A percentile compares a stretch with the other conserved stretches of the same genome.
Conservation (phyloP, 1,139 yeast genomes). For the Pichiaceae sp. region DNA sequence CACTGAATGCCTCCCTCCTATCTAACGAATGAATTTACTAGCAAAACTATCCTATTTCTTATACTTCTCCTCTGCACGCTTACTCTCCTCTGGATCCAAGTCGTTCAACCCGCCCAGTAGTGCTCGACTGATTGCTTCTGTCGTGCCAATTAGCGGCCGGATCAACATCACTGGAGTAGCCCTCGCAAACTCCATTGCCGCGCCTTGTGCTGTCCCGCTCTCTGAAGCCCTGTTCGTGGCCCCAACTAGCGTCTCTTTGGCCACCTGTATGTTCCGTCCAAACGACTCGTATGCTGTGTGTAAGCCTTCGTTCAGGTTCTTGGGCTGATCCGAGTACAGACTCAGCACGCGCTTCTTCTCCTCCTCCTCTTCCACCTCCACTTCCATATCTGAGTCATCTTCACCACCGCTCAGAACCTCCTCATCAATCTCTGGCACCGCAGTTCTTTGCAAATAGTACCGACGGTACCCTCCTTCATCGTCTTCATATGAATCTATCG, state of each 20-base stretch:
- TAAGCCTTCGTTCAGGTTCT: constrained; percentile 60
- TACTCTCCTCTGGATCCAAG: constrained; percentile 54
- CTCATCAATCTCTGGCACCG: background rate
- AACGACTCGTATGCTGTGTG: constrained; percentile 64
- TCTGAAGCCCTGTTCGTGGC: constrained; percentile 55
- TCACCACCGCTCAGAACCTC: constrained; percentile 5
- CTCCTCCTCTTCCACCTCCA: constrained; percentile 18
- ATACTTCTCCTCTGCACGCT: constrained; percentile 44
- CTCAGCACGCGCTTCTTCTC: constrained; percentile 39
- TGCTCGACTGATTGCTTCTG: constrained; percentile 81
- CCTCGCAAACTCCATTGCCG: constrained; percentile 58
- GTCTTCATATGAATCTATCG: constrained; percentile 18
- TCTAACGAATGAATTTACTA: no score
- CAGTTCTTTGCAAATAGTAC: constrained; percentile 1
- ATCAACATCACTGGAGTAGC: constrained; percentile 76
- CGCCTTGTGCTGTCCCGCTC: constrained; percentile 58
- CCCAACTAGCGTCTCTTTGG: constrained; percentile 53
- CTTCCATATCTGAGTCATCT: constrained; percentile 11
- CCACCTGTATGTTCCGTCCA: constrained; percentile 59
- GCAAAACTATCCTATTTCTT: no score
- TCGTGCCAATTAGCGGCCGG: constrained; percentile 86
- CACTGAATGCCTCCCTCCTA: no score
- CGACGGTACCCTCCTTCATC: constrained; percentile 16
- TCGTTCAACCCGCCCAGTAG: constrained; percentile 80
- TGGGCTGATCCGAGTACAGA: constrained; percentile 81